Percentiles rank a stretch among this genome's conserved stretches.
These are phyloP conservation scores for Phellinidium pouzarii DNA, from an alignment of 1,284 basidiomycete species.

Conservation along the genomic window DNA sequence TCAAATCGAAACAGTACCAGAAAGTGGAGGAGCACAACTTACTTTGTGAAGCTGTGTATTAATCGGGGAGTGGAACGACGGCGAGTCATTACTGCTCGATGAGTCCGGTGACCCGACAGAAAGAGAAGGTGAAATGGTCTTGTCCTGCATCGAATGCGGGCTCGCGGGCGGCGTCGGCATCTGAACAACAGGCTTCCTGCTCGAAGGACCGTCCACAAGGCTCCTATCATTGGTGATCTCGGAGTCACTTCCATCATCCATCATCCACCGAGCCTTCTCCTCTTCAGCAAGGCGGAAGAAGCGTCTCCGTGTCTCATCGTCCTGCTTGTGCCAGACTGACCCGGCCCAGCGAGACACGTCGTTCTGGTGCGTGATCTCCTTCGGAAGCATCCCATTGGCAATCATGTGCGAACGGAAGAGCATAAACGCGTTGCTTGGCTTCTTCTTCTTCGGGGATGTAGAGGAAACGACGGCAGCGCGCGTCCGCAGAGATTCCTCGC, in stretches of 20 bases:
- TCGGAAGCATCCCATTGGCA: background rate
- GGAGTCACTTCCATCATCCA: background rate
- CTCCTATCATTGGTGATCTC: background rate
- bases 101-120: background rate
- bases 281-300: slow-evolving; percentile 7
- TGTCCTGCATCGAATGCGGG: background rate
- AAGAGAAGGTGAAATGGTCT: background rate
- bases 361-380: slow-evolving; percentile 5
- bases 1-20: background rate
- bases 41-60: background rate
- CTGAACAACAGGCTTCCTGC: background rate
- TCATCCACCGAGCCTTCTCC: background rate
- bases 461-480: too few relatives aligned
- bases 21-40: background rate
- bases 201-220: background rate
- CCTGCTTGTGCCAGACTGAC: slow-evolving; percentile 4
- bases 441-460: slow-evolving; percentile 4
- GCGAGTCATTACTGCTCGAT: background rate
- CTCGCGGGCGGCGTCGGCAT: slow-evolving; percentile 1
- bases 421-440: slow-evolving; percentile 8
- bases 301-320: background rate
- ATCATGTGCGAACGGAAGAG: slow-evolving; percentile 8
- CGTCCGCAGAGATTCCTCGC: background rate
- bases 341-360: slow-evolving; percentile 12
- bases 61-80: background rate